Base-by-base conservation (phyloP, 2,329 filamentous ascomycete genomes). In the Seiridium unicorne region DNA sequence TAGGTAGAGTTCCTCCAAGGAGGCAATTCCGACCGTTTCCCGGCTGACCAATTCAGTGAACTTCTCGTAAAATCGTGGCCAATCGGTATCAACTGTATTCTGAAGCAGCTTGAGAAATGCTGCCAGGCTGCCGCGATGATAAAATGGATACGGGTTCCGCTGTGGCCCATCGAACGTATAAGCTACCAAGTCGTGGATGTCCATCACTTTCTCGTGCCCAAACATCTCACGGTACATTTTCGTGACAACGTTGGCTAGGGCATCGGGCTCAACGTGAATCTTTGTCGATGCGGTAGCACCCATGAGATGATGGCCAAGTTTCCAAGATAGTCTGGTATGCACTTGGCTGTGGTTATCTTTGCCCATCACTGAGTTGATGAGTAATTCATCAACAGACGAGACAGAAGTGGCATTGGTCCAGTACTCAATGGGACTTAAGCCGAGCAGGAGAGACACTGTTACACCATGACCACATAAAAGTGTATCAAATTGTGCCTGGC, bases 381-480 rank as follows among this genome's bases (percentile, higher is more conserved):
- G 61, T 1, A 77, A 53, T 57, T 81, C 77, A 53, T 80, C 74
- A 1, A 76, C 71, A 46, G 69, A 72, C 2, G 78, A 78, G 4
- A 73, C 68, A 3, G 70, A 66, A 11, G 76, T 80, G 5, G 77
- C 66, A 63, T 84, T 82, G 2, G 82, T 82, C 76, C 77, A 84
- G 65, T 78, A 81, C 62, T 83, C 79, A 6, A 79, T 70, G 1
- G 79, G 78, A 0, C 68, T 73, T 38, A 88, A 64, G 0, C 84
- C 85, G 3, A 87, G 68, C 0, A 88, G 68, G 5, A 82, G 63
- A 2, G 80, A 78, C 4, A 85, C 66, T 0, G 79, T 81, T 0
- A 74, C 68, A 0, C 79, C 74, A 60, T 84, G 73, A 0, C 79
- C 80, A 48, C 76, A 76, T 1, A 87, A 74, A 6, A 84, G 64